phyloP scores from a whole-genome alignment of 345 rosid species.

The Linum trigynum region DNA sequence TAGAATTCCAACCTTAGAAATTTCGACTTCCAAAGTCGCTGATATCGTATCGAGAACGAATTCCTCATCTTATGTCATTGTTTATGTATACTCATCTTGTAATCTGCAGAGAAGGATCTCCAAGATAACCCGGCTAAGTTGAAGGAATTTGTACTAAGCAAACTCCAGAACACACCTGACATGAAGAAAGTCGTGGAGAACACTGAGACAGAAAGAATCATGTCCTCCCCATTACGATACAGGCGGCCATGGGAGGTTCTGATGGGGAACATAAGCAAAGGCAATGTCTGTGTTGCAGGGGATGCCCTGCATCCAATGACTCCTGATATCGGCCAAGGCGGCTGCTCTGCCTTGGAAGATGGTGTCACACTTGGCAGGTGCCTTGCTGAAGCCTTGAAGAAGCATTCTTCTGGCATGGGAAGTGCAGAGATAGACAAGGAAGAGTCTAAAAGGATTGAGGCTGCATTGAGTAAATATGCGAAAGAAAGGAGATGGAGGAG shows the following conservation, averaged over 20 bases:
- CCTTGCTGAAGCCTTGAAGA: background rate
- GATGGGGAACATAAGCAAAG: background rate
- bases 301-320: background rate
- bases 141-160: background rate
- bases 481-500: background rate
- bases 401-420: background rate
- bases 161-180: background rate
- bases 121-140: background rate
- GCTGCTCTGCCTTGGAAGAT: background rate
- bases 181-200: background rate
- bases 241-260: background rate
- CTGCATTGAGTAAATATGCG: background rate
- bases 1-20: too few species aligned
- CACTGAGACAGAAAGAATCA: background rate
- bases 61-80: too few species aligned
- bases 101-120: background rate
- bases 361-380: background rate
- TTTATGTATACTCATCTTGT: too few species aligned
- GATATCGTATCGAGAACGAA: too few species aligned
- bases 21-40: too few species aligned
- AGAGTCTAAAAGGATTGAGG: background rate
- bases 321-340: background rate
- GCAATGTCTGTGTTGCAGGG: background rate
- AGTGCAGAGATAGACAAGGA: too few species aligned
- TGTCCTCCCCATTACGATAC: background rate